A percentile compares a stretch with the other conserved stretches of the same genome.
These are phyloP conservation scores for Euryodendron excelsum DNA, from an alignment of 148 eudicot species.

Conservation along the genomic window DNA sequence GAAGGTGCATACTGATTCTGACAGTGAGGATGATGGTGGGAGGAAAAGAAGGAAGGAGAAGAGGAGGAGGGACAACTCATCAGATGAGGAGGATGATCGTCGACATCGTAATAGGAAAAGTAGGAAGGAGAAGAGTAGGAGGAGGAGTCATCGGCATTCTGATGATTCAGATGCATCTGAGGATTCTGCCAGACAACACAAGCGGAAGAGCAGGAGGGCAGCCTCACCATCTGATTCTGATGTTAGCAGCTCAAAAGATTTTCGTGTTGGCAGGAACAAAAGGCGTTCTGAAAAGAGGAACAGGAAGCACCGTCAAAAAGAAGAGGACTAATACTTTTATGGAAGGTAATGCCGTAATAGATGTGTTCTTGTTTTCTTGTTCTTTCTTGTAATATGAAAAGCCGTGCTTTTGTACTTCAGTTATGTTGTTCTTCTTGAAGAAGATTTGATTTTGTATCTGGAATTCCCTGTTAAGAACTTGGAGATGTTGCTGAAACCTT, in stretches of 20 bases:
- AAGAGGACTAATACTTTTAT: constrained; percentile 27
- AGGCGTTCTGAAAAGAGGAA: constrained; percentile 70
- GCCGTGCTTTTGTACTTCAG: neutral
- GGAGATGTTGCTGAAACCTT: neutral
- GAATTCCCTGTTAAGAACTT: too few relatives aligned
- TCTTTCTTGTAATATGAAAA: neutral
- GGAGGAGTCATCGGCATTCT: constrained; percentile 69
- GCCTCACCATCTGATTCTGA: constrained; percentile 60
- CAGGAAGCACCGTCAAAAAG: constrained; percentile 45
- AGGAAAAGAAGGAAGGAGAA: constrained; percentile 43
- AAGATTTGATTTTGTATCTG: too few relatives aligned
- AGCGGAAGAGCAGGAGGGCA: constrained; percentile 69
- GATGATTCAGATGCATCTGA: constrained; percentile 55
- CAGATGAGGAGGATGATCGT: constrained; percentile 62
- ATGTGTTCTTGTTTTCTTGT: neutral
- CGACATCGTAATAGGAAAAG: constrained; percentile 52
- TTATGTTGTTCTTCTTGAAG: neutral
- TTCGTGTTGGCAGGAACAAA: constrained; percentile 60
- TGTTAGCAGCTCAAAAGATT: constrained; percentile 57
- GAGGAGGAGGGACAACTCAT: constrained; percentile 53
- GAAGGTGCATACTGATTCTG: constrained; percentile 42
- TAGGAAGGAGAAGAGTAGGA: constrained; percentile 69
- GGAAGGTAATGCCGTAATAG: constrained; percentile 25
- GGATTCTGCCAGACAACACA: constrained; percentile 42
- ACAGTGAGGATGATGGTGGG: constrained; percentile 37